Base-by-base conservation (phyloP, 176 grass and related monocot genomes). In the Oryza meyeriana region DNA sequence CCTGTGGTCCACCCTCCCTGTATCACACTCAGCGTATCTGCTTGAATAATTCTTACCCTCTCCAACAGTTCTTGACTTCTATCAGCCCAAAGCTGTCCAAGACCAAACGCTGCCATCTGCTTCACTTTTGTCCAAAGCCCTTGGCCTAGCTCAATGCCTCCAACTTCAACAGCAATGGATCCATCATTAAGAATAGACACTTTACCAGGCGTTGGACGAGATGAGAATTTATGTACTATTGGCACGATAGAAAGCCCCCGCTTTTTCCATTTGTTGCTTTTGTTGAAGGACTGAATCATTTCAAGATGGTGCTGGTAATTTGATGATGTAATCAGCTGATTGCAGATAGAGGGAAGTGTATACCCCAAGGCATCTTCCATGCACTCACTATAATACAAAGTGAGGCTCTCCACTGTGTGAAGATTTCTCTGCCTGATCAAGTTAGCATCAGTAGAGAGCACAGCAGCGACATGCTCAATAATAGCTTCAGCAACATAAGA, bases 51-150 rank as follows among this genome's bases (percentile, higher is more conserved):
- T 48, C 95, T 79, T 69, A 91, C 80, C 82, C 76, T 94, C 63
- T 93, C 86, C 69, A 94, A 77, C 69, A 98, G 88, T 17, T 81
- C 79, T 76, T 91, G 77, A 80, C 79, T 90, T 86, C 18, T 45
- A 85, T 91, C 89, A 88, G 61, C 30, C 81, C 90, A 94, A 72
- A 98, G 63, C 80, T 91, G 88, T 41, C 95, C 92, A 83, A 98
- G 84, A 85, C 83, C 79, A 78, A 91, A 98, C 14, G 95, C 92
- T 47, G 84, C 28, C 90, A 94, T 93, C 83, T 98, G 95, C 77
- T 88, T 98, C 79, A 98, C 95, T 87, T 98, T 98, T 79, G 95
- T 98, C 92, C 90, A 94, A 72, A 98, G 88, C 18, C 95, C 95
- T 84, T 98, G 95, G 8, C 95, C 95, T 85, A 98, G 67, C 58